These are phyloP conservation scores for Cryptosporidium ryanae DNA, from an alignment of 169 alveolate species.

Conservation along the genomic window DNA sequence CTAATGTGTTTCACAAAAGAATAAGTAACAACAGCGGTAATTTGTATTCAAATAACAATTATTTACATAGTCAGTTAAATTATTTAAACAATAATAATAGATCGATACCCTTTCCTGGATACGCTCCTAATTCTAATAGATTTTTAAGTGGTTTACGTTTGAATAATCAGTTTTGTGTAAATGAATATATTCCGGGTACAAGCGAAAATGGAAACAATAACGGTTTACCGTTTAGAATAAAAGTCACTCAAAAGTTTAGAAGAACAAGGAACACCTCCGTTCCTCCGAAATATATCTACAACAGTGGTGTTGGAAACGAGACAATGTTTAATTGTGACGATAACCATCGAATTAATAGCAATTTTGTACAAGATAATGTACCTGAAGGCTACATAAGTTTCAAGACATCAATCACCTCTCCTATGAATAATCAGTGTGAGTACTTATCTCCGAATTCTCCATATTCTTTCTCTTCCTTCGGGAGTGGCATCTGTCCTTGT, in stretches of 20 bases:
- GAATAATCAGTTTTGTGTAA: no score
- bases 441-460: conserved; percentile 17
- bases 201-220: no score
- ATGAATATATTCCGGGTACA: no score
- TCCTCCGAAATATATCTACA: conserved; percentile 5
- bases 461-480: neutral
- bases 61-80: no score
- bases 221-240: conserved; percentile 31
- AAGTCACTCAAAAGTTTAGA: conserved; percentile 51
- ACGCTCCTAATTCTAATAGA: no score
- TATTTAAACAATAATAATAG: no score
- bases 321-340: neutral
- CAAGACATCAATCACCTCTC: conserved; percentile 63
- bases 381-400: conserved; percentile 58
- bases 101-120: no score
- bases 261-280: conserved; percentile 37
- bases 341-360: neutral
- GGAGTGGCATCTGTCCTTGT: conserved; percentile 27
- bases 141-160: no score
- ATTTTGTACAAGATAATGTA: neutral
- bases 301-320: neutral
- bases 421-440: neutral
- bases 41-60: no score
- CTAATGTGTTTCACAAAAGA: no score
- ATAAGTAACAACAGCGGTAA: no score